Conservation (phyloP, 1,284 basidiomycete genomes). For the Cutaneotrichosporon cavernicola region DNA sequence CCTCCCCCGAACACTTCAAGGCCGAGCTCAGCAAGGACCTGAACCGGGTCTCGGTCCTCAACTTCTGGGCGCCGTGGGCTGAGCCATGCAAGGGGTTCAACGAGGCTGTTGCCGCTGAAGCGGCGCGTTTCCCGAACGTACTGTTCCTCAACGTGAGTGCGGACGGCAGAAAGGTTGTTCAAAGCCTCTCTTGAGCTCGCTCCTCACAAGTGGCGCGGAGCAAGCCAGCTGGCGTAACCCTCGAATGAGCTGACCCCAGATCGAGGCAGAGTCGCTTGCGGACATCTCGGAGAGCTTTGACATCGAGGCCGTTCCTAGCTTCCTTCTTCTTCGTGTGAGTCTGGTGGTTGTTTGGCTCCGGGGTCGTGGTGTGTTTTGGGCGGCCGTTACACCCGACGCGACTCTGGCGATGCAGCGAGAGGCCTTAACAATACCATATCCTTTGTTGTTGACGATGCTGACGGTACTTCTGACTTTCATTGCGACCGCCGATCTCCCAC, state of each 20-base stretch:
- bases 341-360: neutral
- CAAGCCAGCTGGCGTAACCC: neutral
- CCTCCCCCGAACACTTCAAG: slow-evolving; percentile 71
- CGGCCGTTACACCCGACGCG: neutral
- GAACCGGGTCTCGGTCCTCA: slow-evolving; percentile 73
- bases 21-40: slow-evolving; percentile 71
- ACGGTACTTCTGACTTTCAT: neutral
- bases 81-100: slow-evolving; percentile 86
- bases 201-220: neutral
- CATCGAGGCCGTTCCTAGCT: slow-evolving; percentile 83
- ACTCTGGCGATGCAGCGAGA: neutral
- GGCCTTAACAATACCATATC: neutral
- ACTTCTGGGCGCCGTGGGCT: slow-evolving; percentile 93
- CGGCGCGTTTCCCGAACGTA: slow-evolving; percentile 66
- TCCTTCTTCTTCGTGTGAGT: slow-evolving; percentile 75
- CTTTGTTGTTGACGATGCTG: neutral
- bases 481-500: neutral
- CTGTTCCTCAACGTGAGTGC: slow-evolving; percentile 72
- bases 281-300: slow-evolving; percentile 95
- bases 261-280: slow-evolving; percentile 82
- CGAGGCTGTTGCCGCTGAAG: slow-evolving; percentile 66
- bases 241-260: slow-evolving; percentile 55
- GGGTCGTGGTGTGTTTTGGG: neutral
- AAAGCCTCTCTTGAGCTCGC: neutral
- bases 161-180: neutral